Conservation (phyloP, 345 rosid genomes). For the Stellera chamaejasme region DNA sequence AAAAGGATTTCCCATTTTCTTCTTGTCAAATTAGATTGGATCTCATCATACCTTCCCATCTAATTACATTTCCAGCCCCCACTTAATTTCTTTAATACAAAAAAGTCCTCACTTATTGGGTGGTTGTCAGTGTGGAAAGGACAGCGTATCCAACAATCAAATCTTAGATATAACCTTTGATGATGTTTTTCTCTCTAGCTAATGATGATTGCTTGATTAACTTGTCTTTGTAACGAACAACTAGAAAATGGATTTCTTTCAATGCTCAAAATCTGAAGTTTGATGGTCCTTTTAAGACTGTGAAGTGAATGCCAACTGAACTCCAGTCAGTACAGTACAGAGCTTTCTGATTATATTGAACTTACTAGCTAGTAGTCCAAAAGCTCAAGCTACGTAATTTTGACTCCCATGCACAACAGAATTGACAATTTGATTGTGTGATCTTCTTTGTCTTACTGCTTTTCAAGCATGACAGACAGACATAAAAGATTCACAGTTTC, state of each 20-base stretch:
- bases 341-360: background rate
- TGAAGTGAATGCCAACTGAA: too few species aligned
- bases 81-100: background rate
- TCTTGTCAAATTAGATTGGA: conserved; percentile 14
- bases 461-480: too few species aligned
- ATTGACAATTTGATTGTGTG: conserved; percentile 12
- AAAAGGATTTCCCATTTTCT: background rate
- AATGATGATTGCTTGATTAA: background rate
- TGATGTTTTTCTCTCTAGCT: background rate
- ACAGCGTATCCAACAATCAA: conserved; percentile 11
- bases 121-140: conserved; percentile 11
- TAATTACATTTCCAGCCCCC: conserved; percentile 7
- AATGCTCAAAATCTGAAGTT: too few species aligned
- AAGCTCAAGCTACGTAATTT: conserved; percentile 6
- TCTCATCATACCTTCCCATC: conserved; percentile 26
- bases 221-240: conserved; percentile 10
- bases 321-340: conserved; percentile 7
- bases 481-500: too few species aligned
- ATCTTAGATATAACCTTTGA: background rate
- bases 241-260: background rate
- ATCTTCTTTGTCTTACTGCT: too few species aligned
- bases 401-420: background rate
- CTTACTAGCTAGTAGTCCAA: conserved; percentile 3
- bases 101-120: background rate
- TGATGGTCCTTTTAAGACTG: too few species aligned